Evolutionary conservation across 169 alveolate species (phyloP), one percentile per base, ranked within the genome.

Genomic region (Eimeria falciformis): DNA sequence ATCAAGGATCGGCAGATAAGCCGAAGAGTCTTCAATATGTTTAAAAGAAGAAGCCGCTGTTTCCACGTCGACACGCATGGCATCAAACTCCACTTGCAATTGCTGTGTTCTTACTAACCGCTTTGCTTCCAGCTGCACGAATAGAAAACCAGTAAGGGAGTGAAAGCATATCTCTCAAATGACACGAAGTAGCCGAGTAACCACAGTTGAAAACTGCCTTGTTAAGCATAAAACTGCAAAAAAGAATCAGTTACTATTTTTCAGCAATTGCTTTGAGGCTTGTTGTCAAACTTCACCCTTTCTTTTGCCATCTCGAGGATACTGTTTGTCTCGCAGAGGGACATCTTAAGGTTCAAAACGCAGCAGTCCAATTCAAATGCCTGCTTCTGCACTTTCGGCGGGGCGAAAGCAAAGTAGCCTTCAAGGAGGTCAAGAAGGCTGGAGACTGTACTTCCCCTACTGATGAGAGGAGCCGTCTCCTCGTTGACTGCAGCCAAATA

Each of bases 71-170:
- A 18, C 69, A 33, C 86, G 77, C 77, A 77, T 50, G 21, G 62
- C 83, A 21, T 56, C 81, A 40, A 71, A 46, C 29, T 90, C 93
- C 27, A 23, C 23, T 7, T 75, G 69, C 75, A 90, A 47, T 25
- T 90, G 83, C 27, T 29, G 81, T n/a, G 75, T 75, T 82, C 77
- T 66, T 4, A 45, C 73, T 62, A 77, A 83, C 68, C 85, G 33
- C 43, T 75, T 90, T n/a, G 83, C 93, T 46, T 90, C 90, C n/a
- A 90, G 66, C 93, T 90, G 83, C 81, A 56, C 37, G 4, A 33
- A 40, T 47, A 62, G 5, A 77, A 11, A 5, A 12, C 18, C 75
- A 27, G 75, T 12, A 18, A 12, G 17, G 17, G 65, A 53, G 3
- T 3, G 65, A 17, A 53, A 53, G 65, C 65, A 53, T 33, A 33